These are phyloP conservation scores for Termitomyces sp. DNA, from an alignment of 768 basidiomycete genomes.

Conservation along the genomic window DNA sequence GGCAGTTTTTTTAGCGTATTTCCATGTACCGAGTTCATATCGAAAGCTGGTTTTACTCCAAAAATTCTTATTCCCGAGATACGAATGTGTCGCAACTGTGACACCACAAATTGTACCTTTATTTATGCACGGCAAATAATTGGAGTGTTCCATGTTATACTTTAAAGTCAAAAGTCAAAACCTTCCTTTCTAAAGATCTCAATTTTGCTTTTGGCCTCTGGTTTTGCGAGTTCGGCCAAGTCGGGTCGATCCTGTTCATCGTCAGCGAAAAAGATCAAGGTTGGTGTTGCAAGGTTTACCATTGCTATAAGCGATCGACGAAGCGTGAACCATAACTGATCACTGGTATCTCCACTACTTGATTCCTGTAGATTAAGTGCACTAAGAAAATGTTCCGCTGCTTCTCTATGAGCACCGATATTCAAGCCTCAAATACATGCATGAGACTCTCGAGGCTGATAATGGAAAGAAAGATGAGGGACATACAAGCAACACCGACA, in stretches of 20 bases:
- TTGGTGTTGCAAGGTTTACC: conserved; percentile 41
- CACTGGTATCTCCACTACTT: conserved; percentile 64
- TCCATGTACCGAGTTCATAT: no score
- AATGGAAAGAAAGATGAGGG: background rate
- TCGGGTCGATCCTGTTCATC: conserved; percentile 67
- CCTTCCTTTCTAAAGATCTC: conserved; percentile 77
- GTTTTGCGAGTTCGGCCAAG: conserved; percentile 70
- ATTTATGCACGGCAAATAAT: background rate
- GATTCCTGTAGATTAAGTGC: conserved; percentile 77
- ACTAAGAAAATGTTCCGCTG: conserved; percentile 91
- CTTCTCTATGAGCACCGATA: conserved; percentile 92
- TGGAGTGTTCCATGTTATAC: conserved; percentile 14
- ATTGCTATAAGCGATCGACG: conserved; percentile 75
- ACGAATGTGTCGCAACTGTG: no score
- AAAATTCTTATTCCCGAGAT: no score
- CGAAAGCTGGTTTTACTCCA: no score
- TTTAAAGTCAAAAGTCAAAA: conserved; percentile 85
- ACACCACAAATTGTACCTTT: background rate
- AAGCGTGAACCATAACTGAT: conserved; percentile 88
- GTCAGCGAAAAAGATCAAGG: conserved; percentile 1
- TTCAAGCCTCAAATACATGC: conserved; percentile 65
- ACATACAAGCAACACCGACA: conserved; percentile 94
- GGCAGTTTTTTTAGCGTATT: no score
- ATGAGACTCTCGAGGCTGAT: background rate
- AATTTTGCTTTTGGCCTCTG: conserved; percentile 56